Base-by-base conservation (phyloP, 768 basidiomycete species). In the Xerocomus potaroensis region DNA sequence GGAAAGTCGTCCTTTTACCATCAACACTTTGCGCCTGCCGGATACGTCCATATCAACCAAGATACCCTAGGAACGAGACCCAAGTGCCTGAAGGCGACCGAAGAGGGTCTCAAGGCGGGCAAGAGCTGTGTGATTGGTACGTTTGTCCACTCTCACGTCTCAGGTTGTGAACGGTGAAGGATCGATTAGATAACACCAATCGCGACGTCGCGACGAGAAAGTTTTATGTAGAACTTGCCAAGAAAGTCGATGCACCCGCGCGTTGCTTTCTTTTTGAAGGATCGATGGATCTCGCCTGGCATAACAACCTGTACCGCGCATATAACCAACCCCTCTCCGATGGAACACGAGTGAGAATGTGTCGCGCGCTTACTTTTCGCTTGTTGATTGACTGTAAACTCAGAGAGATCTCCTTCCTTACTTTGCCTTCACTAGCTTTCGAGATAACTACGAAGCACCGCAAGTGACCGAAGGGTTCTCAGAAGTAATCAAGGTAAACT, bases 251-350 rank as follows among this genome's bases (percentile, higher is more conserved):
- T 0, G 70, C 83, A 1, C 72, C 76, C 3, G 70, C 79, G 3
- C 76, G 91, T 45, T 88, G 89, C 59, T 79, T 94, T 61, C 53
- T 77, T 22, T 95, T 96, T 56, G 72, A 79, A 8, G 87, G 83
- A 35, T 78, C 85, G 8, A 56, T 80, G n/a, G 87, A 91, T 37
- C 74, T 95, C 7, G 90, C 90, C 3, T 88, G 83, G 84, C 95
- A 97, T 65, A 96, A 97, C 63, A 94, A 94, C 58, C 66, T 93
- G 8, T 96, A 95, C 61, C 80, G 94, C 24, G 81, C 90, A 30
- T 88, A 72, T 53, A 78, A 77, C 50, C 67, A 77, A 24, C 79
- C 81, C 0, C 62, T 76, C 3, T 71, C 72, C 1, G 63, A 33
- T 23, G 46, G 36, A 14, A 23, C 41, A 19, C 49, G 50, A 22